Percentiles rank a stretch among this genome's conserved stretches.
These are phyloP conservation scores for Eragrostis tef DNA, from an alignment of 202 grass and related monocot species.

Conservation along the genomic window DNA sequence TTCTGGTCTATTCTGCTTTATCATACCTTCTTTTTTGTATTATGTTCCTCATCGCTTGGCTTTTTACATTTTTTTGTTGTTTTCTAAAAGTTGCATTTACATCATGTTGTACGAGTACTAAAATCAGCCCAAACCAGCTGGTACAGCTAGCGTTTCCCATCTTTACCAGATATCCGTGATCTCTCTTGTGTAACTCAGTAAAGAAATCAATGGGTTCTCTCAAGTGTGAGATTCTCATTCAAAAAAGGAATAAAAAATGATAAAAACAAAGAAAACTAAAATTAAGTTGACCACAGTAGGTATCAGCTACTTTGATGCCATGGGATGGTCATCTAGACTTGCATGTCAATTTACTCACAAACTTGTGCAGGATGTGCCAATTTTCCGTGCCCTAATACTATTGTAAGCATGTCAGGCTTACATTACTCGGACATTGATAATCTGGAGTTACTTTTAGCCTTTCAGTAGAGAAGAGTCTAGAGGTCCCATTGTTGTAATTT, in stretches of 20 bases:
- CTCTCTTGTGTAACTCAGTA: too few species aligned
- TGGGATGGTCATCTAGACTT: constrained; percentile 16
- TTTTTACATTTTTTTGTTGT: not conserved
- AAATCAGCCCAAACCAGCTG: not conserved
- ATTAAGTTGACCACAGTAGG: constrained; percentile 32
- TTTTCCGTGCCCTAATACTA: not conserved
- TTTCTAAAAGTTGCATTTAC: not conserved
- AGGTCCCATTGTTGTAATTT: constrained; percentile 12
- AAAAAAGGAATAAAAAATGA: constrained; percentile 34
- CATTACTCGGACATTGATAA: constrained; percentile 28
- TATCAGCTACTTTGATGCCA: constrained; percentile 26
- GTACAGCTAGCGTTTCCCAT: not conserved
- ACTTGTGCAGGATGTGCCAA: constrained; percentile 17
- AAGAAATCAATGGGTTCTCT: too few species aligned
- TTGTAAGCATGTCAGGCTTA: constrained; percentile 24
- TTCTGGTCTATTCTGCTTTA: not conserved
- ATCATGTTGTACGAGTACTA: not conserved
- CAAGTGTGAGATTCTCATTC: not conserved
- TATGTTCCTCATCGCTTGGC: not conserved
- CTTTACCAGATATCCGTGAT: too few species aligned
- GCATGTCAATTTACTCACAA: not conserved
- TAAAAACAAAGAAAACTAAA: constrained; percentile 26
- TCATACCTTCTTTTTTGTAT: not conserved
- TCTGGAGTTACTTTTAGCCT: constrained; percentile 3
- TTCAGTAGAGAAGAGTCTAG: constrained; percentile 27